Percentiles rank a stretch among this genome's conserved stretches.
Conservation (phyloP, 257 asterid genomes). For the Gentiana macrophylla region DNA sequence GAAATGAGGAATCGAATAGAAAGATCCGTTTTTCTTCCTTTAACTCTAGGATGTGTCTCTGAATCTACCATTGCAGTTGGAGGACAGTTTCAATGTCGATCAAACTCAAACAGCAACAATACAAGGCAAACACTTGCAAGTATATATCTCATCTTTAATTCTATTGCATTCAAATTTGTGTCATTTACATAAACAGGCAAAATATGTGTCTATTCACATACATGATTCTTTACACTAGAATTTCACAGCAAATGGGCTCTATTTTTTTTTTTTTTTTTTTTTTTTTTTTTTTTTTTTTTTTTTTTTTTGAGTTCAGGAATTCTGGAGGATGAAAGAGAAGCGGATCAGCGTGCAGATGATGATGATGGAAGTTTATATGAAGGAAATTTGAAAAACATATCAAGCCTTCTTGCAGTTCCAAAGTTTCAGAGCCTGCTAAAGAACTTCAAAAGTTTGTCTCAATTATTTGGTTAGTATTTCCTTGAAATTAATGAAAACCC, state of each 20-base stretch:
- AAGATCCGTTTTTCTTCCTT: slow-evolving; percentile 57
- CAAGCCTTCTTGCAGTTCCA: slow-evolving; percentile 29
- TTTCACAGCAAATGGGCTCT: slow-evolving; percentile 7
- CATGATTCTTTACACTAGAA: background rate
- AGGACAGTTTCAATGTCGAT: slow-evolving; percentile 37
- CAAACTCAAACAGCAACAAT: slow-evolving; percentile 14
- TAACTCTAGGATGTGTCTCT: slow-evolving; percentile 55
- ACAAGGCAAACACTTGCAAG: slow-evolving; percentile 28
- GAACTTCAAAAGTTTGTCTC: slow-evolving; percentile 67
- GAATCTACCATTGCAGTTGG: slow-evolving; percentile 63
- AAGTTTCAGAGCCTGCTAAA: slow-evolving; percentile 52
- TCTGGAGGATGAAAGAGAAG: slow-evolving; percentile 24
- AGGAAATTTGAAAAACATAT: slow-evolving; percentile 39
- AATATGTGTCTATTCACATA: background rate
- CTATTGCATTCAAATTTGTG: no score
- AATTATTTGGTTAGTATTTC: slow-evolving; percentile 43
- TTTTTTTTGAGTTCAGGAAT: no score
- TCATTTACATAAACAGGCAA: no score
- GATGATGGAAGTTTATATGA: slow-evolving; percentile 29
- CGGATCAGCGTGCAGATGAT: slow-evolving; percentile 22
- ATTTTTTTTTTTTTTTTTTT: background rate
- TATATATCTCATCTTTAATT: slow-evolving; percentile 1
- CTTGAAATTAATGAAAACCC: no score
- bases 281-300: no score
- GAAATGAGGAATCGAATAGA: slow-evolving; percentile 58